Evolutionary conservation across 164 flowering plant genomes (phyloP), one percentile per base, ranked within the genome.

Genomic region (Vitis labrusca): DNA sequence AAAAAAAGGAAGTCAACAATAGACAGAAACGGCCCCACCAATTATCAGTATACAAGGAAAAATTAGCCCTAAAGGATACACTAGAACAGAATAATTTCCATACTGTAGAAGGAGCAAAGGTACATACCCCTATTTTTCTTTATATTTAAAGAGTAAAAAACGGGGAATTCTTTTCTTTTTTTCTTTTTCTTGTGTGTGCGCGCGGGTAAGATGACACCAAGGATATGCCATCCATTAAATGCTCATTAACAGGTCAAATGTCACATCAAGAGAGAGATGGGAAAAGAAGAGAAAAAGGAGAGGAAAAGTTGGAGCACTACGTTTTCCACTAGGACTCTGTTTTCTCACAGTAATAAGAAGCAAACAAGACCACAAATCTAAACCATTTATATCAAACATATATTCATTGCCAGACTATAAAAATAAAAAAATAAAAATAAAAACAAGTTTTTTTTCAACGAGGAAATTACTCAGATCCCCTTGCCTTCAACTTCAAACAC

Each of bases 161-260:
- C 44, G 7, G 44, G 44, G 44, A 6, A 37, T 37, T 37, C 44
- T 37, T 37, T 37, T 37, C 7, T 37, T 37, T 37, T 37, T 37
- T 37, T 37, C 44, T 37, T 37, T 37, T 37, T 37, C 8, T 6
- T 37, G 6, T 37, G 44, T 37, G 44, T 37, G 44, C 6, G 67
- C 47, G 47, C 15, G 61, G 17, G 44, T 2, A 37, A 37, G 16
- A 74, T 71, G 75, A 71, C 72, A 76, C 70, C 63, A 63, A 70
- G 13, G 51, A 70, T 29, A 74, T 59, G 69, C 71, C 71, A 69
- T 72, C 80, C 76, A 77, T 53, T 76, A 56, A 73, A 65, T 71
- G 77, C 50, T 15, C 54, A 50, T 51, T 50, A 63, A 67, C 59
- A 54, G 77, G 71, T 73, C 73, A 73, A 61, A 71, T 15, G 73